Evolutionary conservation across 352 stramenopile genomes (phyloP).

Genomic region (Aphanomyces astaci): DNA sequence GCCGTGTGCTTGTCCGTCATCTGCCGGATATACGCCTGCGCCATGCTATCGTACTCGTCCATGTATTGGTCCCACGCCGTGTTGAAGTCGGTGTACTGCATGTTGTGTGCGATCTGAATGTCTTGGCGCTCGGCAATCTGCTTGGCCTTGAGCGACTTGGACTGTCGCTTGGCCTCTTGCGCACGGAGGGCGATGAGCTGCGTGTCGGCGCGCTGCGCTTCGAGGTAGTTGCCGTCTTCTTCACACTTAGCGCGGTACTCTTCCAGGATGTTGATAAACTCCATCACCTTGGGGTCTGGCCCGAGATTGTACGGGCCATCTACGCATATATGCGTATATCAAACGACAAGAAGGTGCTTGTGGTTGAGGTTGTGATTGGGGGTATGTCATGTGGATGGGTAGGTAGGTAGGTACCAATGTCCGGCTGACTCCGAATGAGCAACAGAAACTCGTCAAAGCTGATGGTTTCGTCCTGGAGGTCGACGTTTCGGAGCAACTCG

Average conservation of each 20-base stretch:
- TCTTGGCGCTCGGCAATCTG: constrained; percentile 89
- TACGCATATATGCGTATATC: too few species aligned
- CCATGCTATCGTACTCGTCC: constrained; percentile 92
- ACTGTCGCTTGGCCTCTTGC: constrained; percentile 89
- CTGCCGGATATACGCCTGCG: constrained; percentile 90
- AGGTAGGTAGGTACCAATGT: constrained; percentile 28
- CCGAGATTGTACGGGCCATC: constrained; percentile 29
- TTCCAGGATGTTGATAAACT: constrained; percentile 91
- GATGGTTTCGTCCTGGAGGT: constrained; percentile 33
- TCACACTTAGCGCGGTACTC: constrained; percentile 93
- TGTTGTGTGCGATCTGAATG: constrained; percentile 93
- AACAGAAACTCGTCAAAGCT: constrained; percentile 58
- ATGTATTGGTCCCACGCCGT: constrained; percentile 92
- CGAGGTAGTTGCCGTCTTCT: constrained; percentile 90
- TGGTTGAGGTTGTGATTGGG: too few species aligned
- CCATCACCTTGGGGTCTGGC: constrained; percentile 86
- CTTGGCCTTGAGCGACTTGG: constrained; percentile 84
- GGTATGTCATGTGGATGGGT: too few species aligned
- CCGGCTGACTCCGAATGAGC: constrained; percentile 41
- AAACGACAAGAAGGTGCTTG: too few species aligned
- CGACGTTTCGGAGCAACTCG: constrained; percentile 3
- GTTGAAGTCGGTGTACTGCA: constrained; percentile 94
- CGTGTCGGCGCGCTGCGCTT: constrained; percentile 82
- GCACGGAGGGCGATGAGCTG: constrained; percentile 82
- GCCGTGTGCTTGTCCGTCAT: constrained; percentile 88